Percentiles rank a stretch among this genome's conserved stretches.
Evolutionary conservation across 2,329 filamentous ascomycete species (phyloP).

Genomic region (Cordyceps fumosorosea): DNA sequence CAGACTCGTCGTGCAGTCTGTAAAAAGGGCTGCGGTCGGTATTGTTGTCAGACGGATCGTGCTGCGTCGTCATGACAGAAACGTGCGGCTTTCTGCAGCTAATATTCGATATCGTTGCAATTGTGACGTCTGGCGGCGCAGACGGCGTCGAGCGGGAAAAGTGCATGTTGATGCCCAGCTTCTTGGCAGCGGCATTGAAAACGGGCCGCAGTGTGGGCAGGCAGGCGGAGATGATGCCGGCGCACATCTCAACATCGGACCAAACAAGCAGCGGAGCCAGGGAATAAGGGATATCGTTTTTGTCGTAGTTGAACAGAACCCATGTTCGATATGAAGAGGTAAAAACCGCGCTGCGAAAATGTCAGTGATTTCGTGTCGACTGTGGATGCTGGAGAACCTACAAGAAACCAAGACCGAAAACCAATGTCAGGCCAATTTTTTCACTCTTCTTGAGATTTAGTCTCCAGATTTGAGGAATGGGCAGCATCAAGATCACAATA

Average conservation of each 20-base stretch:
- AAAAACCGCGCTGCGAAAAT: slow-evolving; percentile 35
- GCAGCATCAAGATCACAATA: slow-evolving; percentile 37
- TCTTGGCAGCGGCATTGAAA: slow-evolving; percentile 21
- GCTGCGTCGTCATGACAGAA: slow-evolving; percentile 4
- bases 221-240: slow-evolving; percentile 47
- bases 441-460: slow-evolving; percentile 34
- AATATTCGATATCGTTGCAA: slow-evolving; percentile 7
- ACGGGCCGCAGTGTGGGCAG: slow-evolving; percentile 46
- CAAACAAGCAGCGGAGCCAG: slow-evolving; percentile 40
- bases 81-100: slow-evolving; percentile 5
- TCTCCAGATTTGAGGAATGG: slow-evolving; percentile 37
- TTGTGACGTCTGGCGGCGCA: not conserved
- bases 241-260: slow-evolving; percentile 42
- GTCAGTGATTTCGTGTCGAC: not conserved
- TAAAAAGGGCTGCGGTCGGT: slow-evolving; percentile 4
- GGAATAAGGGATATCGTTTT: slow-evolving; percentile 37
- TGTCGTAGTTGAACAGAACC: slow-evolving; percentile 38
- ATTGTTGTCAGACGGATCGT: not conserved
- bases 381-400: slow-evolving; percentile 19
- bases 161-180: slow-evolving; percentile 7
- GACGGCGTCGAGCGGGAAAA: not conserved
- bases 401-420: slow-evolving; percentile 40
- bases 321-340: slow-evolving; percentile 41
- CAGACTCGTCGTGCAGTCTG: slow-evolving; percentile 2
- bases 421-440: slow-evolving; percentile 37